Evolutionary conservation across 2,329 filamentous ascomycete genomes (phyloP).

Genomic region (Neoascochyta sp.): DNA sequence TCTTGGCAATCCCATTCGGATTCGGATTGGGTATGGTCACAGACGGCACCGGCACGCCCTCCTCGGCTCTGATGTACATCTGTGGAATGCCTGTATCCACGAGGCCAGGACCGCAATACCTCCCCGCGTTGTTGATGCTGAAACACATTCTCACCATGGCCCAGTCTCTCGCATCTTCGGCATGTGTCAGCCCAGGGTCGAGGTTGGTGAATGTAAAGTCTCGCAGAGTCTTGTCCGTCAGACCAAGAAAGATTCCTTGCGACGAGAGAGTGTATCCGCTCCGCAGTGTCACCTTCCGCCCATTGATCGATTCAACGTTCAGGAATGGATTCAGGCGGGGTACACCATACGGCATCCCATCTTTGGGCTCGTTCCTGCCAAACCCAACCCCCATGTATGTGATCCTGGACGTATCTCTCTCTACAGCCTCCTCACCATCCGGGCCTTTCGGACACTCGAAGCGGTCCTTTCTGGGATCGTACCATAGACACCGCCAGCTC

Average conservation of each 20-base stretch:
- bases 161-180: slow-evolving; percentile 31
- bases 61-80: slow-evolving; percentile 35
- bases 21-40: slow-evolving; percentile 33
- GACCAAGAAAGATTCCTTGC: slow-evolving; percentile 27
- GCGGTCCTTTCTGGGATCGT: slow-evolving; percentile 24
- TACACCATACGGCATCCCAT: slow-evolving; percentile 28
- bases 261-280: slow-evolving; percentile 31
- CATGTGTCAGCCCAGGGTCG: slow-evolving; percentile 25
- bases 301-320: slow-evolving; percentile 31
- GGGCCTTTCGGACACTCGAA: slow-evolving; percentile 31
- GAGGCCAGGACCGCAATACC: slow-evolving; percentile 25
- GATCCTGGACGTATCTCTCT: slow-evolving; percentile 26
- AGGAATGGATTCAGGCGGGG: slow-evolving; percentile 35
- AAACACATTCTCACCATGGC: slow-evolving; percentile 34
- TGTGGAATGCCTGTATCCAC: slow-evolving; percentile 35
- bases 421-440: slow-evolving; percentile 19
- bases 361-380: slow-evolving; percentile 26
- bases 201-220: slow-evolving; percentile 24
- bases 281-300: slow-evolving; percentile 12
- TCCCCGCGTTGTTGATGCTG: slow-evolving; percentile 18
- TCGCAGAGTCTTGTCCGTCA: slow-evolving; percentile 20
- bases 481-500: slow-evolving; percentile 34
- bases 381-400: slow-evolving; percentile 40
- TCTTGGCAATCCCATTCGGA: slow-evolving; percentile 19
- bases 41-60: slow-evolving; percentile 24